A percentile compares a stretch with the other conserved stretches of the same genome.
Conservation (phyloP, 2,329 filamentous ascomycete genomes). For the Pseudocercospora vitis region DNA sequence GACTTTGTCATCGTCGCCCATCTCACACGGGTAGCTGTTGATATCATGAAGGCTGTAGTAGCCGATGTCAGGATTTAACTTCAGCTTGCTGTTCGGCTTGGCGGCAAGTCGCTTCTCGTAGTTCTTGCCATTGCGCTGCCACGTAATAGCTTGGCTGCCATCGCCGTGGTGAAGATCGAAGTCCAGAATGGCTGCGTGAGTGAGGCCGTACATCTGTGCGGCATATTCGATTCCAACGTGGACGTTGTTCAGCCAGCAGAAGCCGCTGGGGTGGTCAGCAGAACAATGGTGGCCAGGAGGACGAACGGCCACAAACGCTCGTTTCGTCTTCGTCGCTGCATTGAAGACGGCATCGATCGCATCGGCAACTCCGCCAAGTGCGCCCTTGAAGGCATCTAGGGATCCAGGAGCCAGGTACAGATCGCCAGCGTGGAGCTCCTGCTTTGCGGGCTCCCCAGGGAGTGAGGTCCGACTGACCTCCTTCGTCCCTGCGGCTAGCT, state of each 20-base stretch:
- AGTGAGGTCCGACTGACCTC: slow-evolving; percentile 64
- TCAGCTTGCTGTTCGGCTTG: slow-evolving; percentile 34
- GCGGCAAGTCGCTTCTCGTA: slow-evolving; percentile 33
- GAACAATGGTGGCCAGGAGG: slow-evolving; percentile 97
- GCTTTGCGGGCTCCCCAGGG: slow-evolving; percentile 49
- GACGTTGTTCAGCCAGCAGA: slow-evolving; percentile 98
- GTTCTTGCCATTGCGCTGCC: slow-evolving; percentile 80
- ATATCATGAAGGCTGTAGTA: slow-evolving; percentile 98
- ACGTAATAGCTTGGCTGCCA: slow-evolving; percentile 91
- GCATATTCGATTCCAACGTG: slow-evolving; percentile 95
- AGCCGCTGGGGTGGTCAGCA: slow-evolving; percentile 82
- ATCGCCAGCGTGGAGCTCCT: slow-evolving; percentile 79
- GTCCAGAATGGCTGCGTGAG: slow-evolving; percentile 90
- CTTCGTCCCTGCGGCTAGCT: slow-evolving; percentile 72
- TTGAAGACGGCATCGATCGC: slow-evolving; percentile 83
- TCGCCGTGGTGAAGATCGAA: slow-evolving; percentile 92
- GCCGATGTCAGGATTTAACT: slow-evolving; percentile 59
- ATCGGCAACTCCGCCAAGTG: slow-evolving; percentile 88
- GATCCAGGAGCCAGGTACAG: slow-evolving; percentile 88
- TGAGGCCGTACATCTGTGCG: slow-evolving; percentile 77
- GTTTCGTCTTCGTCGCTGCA: slow-evolving; percentile 37
- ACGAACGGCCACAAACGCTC: slow-evolving; percentile 88
- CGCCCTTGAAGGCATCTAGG: slow-evolving; percentile 81
- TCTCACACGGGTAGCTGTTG: slow-evolving; percentile 96
- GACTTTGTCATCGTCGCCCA: slow-evolving; percentile 89